Base-by-base conservation (phyloP, 1,284 basidiomycete species). In the Mycena sp. region DNA sequence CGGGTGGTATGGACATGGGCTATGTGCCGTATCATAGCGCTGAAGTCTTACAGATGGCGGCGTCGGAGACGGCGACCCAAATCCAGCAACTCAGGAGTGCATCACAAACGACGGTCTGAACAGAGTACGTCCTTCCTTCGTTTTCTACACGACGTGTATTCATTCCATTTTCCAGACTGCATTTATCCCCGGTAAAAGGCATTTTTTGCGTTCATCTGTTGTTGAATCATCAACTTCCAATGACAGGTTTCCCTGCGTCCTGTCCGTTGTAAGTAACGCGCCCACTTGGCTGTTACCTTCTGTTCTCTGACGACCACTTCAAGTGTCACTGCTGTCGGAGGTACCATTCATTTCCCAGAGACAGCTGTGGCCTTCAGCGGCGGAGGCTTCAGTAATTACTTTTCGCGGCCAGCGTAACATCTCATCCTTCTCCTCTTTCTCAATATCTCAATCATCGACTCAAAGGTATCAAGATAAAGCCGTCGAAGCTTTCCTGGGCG, bases 321-420 rank as follows among this genome's bases (percentile, higher is more conserved):
- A 30, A 82, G 86, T 59, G 81, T 88, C 12, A 88, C 87, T 6
- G 70, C 86, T 0, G 89, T 91, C 6, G 89, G 89, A 38, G 88
- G 82, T 7, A 89, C 88, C 0, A 73, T 76, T 21, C 69, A 80
- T 45, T 77, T 89, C 38, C 86, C 86, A 0, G 88, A 91, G 74
- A 79, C 78, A 6, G 87, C 85, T 0, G 80, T 82, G 0, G 68
- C 67, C 68, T 86, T 86, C 72, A 87, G 86, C 43, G 90, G 90
- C 9, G 90, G 89, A 59, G 91, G 90, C 3, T 81, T 79, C 69
- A 79, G 78, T 68, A 81, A 89, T 73, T 80, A 82, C 58, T 83
- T 85, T n/a, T 11, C 58, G 2, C 61, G 65, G n/a, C 65, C 65
- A 25, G 6, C n/a, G 64, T 64, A 32, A 45, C 54, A 12, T n/a